Evolutionary conservation across 768 basidiomycete genomes (phyloP).

Genomic region (Tephrocybe sp.): DNA sequence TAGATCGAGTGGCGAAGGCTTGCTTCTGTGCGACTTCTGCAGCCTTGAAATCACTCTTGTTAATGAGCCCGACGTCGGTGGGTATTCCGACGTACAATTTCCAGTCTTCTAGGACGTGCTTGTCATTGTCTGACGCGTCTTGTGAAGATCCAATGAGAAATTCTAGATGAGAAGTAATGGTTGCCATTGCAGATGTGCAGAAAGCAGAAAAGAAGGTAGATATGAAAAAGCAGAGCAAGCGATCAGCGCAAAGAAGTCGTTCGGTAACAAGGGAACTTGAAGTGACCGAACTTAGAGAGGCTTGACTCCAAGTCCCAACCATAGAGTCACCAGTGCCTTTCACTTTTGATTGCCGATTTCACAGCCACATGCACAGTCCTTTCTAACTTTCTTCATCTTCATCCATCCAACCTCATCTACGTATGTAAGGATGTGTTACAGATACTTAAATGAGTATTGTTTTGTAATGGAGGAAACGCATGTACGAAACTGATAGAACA

Average conservation of each 20-base stretch:
- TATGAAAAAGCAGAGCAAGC: neutral
- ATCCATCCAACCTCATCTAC: too few relatives aligned
- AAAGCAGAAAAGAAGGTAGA: neutral
- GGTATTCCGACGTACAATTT: conserved; percentile 22
- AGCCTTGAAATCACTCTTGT: conserved; percentile 10
- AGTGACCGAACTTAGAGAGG: too few relatives aligned
- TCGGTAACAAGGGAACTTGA: neutral
- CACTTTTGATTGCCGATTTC: conserved; percentile 1
- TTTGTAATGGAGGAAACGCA: too few relatives aligned
- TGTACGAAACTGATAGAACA: too few relatives aligned
- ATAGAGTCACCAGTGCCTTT: neutral
- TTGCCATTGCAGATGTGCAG: conserved; percentile 3
- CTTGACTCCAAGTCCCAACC: too few relatives aligned
- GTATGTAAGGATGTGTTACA: too few relatives aligned
- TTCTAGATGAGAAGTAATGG: conserved; percentile 26
- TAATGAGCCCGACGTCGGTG: neutral
- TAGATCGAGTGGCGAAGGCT: too few relatives aligned
- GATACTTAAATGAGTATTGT: too few relatives aligned
- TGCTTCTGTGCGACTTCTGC: conserved; percentile 10
- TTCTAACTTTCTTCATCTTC: too few relatives aligned
- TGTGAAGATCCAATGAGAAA: conserved; percentile 27
- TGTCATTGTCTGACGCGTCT: conserved; percentile 22
- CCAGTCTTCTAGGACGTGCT: conserved; percentile 28
- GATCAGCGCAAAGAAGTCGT: too few relatives aligned
- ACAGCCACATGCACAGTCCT: conserved; percentile 5